Base-by-base conservation (phyloP, 352 stramenopile species). In the Phytophthora agathidicida region DNA sequence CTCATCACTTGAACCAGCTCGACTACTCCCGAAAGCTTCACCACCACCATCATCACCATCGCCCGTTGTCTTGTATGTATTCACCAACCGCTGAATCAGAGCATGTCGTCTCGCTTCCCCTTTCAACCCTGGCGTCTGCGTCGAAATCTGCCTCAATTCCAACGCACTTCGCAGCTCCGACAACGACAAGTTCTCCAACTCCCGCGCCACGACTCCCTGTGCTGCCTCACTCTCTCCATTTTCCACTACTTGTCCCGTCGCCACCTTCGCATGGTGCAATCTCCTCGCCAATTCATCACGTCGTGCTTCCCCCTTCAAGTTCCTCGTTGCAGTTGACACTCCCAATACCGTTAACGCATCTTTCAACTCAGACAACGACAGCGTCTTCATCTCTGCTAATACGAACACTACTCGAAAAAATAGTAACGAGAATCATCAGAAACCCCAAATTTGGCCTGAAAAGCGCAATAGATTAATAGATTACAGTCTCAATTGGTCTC, bases 81-180 rank as follows among this genome's bases (percentile, higher is more conserved):
- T 76, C 20, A 80, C 42, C 22, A 82, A 35, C n/a, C 75, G 58
- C 60, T 83, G 73, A 14, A 75, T 39, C 4, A 86, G 46, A 19
- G 75, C 70, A 28, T 83, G 73, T 9, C 73, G 70, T 27, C 75
- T 41, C 14, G 55, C 70, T 22, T 86, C 75, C 9, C 70, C 73
- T 49, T 81, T 81, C 27, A 83, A 31, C 1, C 73, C 73, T n/a
- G 56, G 61, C 1, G 75, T 81, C 5, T 73, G 67, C 5, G 75
- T 86, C 7, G 70, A 66, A 13, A 83, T 54, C 1, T 51, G 31
- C 0, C 67, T 36, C 3, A 65, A 37, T 23, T 83, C 70, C 16
- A 86, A 61, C 8, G 59, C 67, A 17, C 51, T 64, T 5, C 73
- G 75, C 7, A 86, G 50, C 23, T 83, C 73, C 0, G 54, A 49